Percentiles rank a stretch among this genome's conserved stretches.
Conservation (phyloP, 345 rosid genomes). For the Salix arbutifolia region DNA sequence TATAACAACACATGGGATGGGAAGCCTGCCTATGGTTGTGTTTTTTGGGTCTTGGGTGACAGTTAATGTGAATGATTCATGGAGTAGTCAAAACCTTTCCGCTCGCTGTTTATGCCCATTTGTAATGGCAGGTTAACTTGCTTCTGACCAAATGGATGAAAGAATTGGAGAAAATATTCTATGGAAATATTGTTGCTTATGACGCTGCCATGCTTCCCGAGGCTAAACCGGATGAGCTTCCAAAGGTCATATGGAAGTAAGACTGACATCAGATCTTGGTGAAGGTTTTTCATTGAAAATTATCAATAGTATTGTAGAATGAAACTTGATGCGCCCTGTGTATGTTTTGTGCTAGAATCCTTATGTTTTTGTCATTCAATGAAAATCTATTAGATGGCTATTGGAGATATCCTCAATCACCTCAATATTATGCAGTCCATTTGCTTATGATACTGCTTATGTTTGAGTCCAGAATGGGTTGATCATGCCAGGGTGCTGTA, state of each 20-base stretch:
- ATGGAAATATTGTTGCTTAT: slow-evolving; percentile 87
- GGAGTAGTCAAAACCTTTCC: not conserved
- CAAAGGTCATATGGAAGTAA: slow-evolving; percentile 78
- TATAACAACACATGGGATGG: not conserved
- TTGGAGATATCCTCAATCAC: not conserved
- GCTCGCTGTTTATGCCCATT: slow-evolving; percentile 1
- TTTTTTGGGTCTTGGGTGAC: not conserved
- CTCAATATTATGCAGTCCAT: not conserved
- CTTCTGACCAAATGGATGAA: slow-evolving; percentile 87
- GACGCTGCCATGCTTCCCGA: slow-evolving; percentile 82
- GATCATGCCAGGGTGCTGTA: not conserved
- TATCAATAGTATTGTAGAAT: not conserved
- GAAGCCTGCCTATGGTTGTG: not conserved
- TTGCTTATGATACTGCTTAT: not conserved
- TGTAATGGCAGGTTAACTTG: slow-evolving; percentile 69
- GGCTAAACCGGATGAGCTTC: slow-evolving; percentile 67
- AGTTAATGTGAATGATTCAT: not conserved
- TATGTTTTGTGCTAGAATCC: not conserved
- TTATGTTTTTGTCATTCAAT: not conserved
- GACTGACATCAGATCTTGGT: not conserved
- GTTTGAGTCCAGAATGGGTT: no score
- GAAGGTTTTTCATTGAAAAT: not conserved
- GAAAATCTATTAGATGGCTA: not conserved
- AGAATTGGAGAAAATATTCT: slow-evolving; percentile 90
- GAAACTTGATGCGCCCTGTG: no score